phyloP scores from a whole-genome alignment of 805 yeast species.

The Starmerella bombi region DNA sequence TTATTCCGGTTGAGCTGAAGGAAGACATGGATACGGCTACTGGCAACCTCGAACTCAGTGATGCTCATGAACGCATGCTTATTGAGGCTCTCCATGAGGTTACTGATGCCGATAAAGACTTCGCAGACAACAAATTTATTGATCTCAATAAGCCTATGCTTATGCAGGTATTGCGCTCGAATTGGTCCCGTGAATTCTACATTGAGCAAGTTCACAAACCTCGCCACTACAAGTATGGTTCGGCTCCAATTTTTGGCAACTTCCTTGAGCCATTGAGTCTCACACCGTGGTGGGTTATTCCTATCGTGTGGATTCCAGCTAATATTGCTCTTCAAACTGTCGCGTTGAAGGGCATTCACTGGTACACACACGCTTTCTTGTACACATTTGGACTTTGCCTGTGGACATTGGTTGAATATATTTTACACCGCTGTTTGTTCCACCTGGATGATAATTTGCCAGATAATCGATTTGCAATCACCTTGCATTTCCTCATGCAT shows the following conservation, averaged over 20 bases:
- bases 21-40: constrained; percentile 53
- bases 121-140: constrained; percentile 64
- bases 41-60: constrained; percentile 15
- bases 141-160: constrained; percentile 75
- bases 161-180: constrained; percentile 61
- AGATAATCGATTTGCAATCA: constrained; percentile 55
- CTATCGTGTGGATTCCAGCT: constrained; percentile 74
- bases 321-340: constrained; percentile 48
- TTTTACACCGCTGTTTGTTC: constrained; percentile 80
- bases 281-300: constrained; percentile 93
- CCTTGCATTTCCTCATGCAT: constrained; percentile 80
- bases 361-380: constrained; percentile 28
- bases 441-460: constrained; percentile 85
- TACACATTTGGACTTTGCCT: constrained; percentile 73
- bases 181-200: constrained; percentile 77
- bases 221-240: constrained; percentile 92
- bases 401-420: constrained; percentile 88
- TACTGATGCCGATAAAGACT: constrained; percentile 67
- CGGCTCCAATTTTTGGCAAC: constrained; percentile 92
- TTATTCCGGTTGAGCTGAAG: constrained; percentile 26
- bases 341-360: constrained; percentile 40
- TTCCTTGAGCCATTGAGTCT: constrained; percentile 80
- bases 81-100: constrained; percentile 43
- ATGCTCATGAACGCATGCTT: constrained; percentile 14
- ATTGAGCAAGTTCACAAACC: constrained; percentile 96